phyloP scores from a whole-genome alignment of 352 stramenopile genomes.

The Phytophthora constricta region DNA sequence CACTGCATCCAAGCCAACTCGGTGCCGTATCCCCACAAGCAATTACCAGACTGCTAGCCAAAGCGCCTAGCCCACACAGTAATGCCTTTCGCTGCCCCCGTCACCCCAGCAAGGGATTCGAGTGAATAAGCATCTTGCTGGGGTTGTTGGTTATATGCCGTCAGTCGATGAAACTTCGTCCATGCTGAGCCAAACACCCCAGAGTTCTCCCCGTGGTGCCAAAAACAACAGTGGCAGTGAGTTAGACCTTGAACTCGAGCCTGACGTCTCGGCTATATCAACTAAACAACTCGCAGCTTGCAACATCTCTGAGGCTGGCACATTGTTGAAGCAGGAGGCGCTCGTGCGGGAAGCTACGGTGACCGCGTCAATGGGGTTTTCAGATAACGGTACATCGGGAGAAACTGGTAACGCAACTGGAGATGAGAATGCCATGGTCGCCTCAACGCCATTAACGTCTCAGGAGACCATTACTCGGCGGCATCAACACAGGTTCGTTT shows the following conservation, averaged over 20 bases:
- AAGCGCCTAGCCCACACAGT: constrained; percentile 27
- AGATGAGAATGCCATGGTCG: constrained; percentile 2
- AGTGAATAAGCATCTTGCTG: constrained; percentile 39
- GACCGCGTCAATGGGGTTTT: constrained; percentile 12
- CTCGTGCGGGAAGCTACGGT: constrained; percentile 36
- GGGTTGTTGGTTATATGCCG: constrained; percentile 71
- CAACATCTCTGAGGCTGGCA: constrained; percentile 22
- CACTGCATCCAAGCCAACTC: constrained; percentile 40
- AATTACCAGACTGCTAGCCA: constrained; percentile 36
- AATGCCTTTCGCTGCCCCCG: constrained; percentile 41
- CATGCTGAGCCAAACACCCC: constrained; percentile 55
- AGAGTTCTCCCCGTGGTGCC: constrained; percentile 44
- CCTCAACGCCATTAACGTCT: constrained; percentile 1
- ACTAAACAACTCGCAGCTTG: constrained; percentile 30
- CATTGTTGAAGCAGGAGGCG: constrained; percentile 31
- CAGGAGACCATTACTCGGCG: constrained; percentile 11
- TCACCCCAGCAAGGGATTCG: constrained; percentile 57
- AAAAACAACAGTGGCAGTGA: constrained; percentile 34
- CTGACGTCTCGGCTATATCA: neutral
- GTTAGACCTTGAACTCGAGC: constrained; percentile 16
- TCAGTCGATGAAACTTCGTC: constrained; percentile 70
- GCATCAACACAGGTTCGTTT: constrained; percentile 46
- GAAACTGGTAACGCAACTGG: neutral
- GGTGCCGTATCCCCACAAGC: constrained; percentile 35
- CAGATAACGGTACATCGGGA: neutral